Evolutionary conservation across 139 green algal genomes (phyloP), one percentile per base, ranked within the genome.

Genomic region (Chlorella sorokiniana): DNA sequence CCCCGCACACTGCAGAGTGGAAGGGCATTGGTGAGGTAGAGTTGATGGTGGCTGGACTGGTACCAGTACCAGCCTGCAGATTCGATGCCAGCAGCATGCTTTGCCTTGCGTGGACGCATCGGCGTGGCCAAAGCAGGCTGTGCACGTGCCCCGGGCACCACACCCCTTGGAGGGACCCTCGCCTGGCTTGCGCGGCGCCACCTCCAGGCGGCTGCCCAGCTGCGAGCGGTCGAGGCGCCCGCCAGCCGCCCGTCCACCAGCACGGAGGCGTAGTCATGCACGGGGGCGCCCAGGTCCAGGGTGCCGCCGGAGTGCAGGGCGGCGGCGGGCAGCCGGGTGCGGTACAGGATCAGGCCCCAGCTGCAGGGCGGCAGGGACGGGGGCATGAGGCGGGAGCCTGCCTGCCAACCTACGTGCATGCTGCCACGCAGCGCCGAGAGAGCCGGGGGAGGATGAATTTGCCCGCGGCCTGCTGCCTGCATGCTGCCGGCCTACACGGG

Each of bases 281-380:
- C 31, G 1, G 51, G 48, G 2, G 25, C 27, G 4, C 78, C 65
- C 31, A 83, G 48, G 48, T 83, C 78, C 65, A 83, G 67, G 1
- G 40, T 41, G 25, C 20, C 52, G 2, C 18, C 37, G 37, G 70
- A 3, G 51, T 68, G 56, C 70, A 62, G 38, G 38, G 40, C 56
- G 5, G 33, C 81, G 10, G 33, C 18, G 11, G 31, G 42, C 48
- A 81, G 38, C 31, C 11, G 29, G 1, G 63, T 82, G 67, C 81
- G 61, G 79, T 92, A 92, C 45, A 91, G n/a, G 18, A 91, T 92
- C 16, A 92, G 38, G 37, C 88, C 88, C 42, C 75, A 67, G 33
- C 86, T 89, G 82, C 79, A 69, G 20, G 11, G 16, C 29, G 68
- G 18, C 18, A 63, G n/a, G 61, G 40, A 14, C 14, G 1, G 22